Percentiles rank a stretch among this genome's conserved stretches.
Evolutionary conservation across 2,329 filamentous ascomycete genomes (phyloP).

Genomic region (Tolypocladium sp.): DNA sequence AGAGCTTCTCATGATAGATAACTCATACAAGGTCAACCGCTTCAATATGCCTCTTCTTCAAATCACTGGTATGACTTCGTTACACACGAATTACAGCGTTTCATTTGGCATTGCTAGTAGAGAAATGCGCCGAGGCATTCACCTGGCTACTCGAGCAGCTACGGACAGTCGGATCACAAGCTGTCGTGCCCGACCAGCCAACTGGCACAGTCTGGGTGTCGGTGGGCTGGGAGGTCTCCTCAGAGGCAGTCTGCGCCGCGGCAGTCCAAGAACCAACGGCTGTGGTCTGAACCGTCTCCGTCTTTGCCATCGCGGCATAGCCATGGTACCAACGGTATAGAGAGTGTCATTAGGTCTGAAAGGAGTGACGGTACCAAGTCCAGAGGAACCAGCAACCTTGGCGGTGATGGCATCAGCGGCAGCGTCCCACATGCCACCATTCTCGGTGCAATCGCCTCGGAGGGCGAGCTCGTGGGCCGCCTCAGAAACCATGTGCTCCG

Average conservation of each 20-base stretch:
- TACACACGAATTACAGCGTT: too few relatives aligned
- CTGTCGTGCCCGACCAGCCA: too few relatives aligned
- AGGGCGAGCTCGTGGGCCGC: conserved; percentile 12
- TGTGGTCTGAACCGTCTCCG: not conserved
- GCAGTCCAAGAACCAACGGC: not conserved
- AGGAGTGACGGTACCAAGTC: conserved; percentile 6
- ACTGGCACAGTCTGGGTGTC: not conserved
- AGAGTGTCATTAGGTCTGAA: not conserved
- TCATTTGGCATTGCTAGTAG: too few relatives aligned
- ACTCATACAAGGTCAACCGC: too few relatives aligned
- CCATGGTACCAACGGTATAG: not conserved
- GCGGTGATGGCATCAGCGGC: conserved; percentile 6
- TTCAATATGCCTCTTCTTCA: too few relatives aligned
- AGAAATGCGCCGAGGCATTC: too few relatives aligned
- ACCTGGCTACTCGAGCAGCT: too few relatives aligned
- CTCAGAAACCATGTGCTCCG: conserved; percentile 8
- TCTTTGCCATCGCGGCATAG: not conserved
- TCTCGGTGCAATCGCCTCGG: conserved; percentile 10
- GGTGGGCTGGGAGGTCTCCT: conserved; percentile 1
- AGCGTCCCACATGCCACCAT: conserved; percentile 2
- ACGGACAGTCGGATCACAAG: too few relatives aligned
- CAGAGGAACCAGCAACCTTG: conserved; percentile 3
- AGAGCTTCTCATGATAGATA: too few relatives aligned
- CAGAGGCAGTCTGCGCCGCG: not conserved
- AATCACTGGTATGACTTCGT: too few relatives aligned